Conservation (phyloP, 208 protist genomes). For the Trypanosoma caninum region DNA sequence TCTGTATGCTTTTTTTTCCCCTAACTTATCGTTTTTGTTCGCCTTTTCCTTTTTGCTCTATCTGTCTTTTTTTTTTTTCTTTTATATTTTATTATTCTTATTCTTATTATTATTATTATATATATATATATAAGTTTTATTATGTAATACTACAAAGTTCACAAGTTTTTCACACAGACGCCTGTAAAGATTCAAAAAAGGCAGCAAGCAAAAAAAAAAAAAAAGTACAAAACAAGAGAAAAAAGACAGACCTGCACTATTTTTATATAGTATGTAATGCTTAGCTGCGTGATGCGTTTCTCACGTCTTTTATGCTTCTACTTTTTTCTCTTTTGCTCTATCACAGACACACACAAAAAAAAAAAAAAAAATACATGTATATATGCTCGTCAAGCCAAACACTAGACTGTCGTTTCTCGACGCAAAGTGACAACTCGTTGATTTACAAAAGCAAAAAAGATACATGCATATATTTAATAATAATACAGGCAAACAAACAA, state of each 20-base stretch:
- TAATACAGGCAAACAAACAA: neutral
- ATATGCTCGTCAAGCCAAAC: neutral
- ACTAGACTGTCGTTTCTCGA: no score
- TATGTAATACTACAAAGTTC: no score
- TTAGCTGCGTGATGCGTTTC: neutral
- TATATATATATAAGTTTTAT: no score
- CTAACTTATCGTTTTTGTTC: no score
- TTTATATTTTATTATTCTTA: neutral
- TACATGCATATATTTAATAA: neutral
- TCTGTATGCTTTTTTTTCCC: no score
- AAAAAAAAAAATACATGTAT: slow-evolving; percentile 15
- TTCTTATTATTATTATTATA: neutral
- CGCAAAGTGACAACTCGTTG: no score
- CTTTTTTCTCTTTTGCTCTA: neutral
- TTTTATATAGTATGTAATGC: neutral
- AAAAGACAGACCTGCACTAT: neutral
- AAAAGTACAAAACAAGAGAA: slow-evolving; percentile 1
- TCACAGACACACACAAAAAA: neutral
- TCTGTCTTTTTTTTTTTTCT: slow-evolving; percentile 2
- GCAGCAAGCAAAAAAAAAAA: neutral
- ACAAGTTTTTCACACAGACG: no score
- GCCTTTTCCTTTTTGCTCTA: neutral
- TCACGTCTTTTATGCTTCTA: neutral
- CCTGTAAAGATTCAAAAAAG: no score
- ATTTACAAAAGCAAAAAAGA: slow-evolving; percentile 14